These are phyloP conservation scores for Fusarium mundagurra DNA, from an alignment of 2,329 filamentous ascomycete species.

Conservation along the genomic window DNA sequence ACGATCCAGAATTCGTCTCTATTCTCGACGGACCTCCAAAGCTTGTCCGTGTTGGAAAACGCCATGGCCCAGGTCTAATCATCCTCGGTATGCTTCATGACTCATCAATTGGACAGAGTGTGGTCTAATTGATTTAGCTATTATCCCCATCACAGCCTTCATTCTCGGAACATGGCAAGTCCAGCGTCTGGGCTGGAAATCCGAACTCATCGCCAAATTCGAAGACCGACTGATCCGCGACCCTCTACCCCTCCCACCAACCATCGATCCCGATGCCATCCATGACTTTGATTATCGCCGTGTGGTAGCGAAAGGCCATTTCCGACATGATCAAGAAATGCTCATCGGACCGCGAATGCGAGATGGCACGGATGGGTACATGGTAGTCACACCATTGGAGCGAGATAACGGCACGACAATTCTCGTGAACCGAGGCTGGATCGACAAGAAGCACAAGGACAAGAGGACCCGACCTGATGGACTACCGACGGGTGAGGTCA, in stretches of 20 bases:
- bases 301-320: conserved; percentile 77
- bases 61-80: conserved; percentile 82
- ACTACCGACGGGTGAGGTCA: conserved; percentile 75
- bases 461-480: conserved; percentile 73
- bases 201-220: conserved; percentile 87
- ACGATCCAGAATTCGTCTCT: conserved; percentile 83
- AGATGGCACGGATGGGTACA: conserved; percentile 89
- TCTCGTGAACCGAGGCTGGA: conserved; percentile 92
- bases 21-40: conserved; percentile 87
- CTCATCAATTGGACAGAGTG: background rate
- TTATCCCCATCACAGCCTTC: conserved; percentile 94
- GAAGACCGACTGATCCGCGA: conserved; percentile 90
- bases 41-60: conserved; percentile 77
- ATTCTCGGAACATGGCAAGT: conserved; percentile 94
- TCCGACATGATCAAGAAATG: conserved; percentile 95
- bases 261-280: conserved; percentile 82
- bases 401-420: conserved; percentile 75
- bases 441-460: conserved; percentile 76
- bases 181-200: conserved; percentile 92
- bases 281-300: conserved; percentile 92
- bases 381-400: conserved; percentile 92
- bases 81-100: conserved; percentile 67
- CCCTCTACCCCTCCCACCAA: conserved; percentile 85
- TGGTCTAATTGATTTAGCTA: conserved; percentile 55
- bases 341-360: conserved; percentile 88